A percentile compares a stretch with the other conserved stretches of the same genome.
Conservation (phyloP, 2,329 filamentous ascomycete genomes). For the Dryadomyces quercus-mongolicae region DNA sequence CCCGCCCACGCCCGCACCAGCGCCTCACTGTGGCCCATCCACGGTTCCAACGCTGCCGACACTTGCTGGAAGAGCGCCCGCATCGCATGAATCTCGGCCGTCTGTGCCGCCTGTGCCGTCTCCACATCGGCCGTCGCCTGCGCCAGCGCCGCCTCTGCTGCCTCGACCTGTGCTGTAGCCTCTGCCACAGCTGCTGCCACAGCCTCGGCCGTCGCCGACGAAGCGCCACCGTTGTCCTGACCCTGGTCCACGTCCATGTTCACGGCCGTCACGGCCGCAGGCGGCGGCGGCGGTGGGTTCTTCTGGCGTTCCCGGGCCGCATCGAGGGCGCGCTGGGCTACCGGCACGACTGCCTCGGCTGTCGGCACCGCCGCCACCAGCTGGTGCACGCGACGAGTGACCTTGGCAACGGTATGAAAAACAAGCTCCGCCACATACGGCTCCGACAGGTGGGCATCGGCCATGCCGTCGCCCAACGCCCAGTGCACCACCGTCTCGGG, state of each 20-base stretch:
- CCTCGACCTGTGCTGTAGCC: slow-evolving; percentile 6
- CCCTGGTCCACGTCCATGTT: slow-evolving; percentile 27
- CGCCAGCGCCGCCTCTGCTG: slow-evolving; percentile 20
- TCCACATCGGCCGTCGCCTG: slow-evolving; percentile 10
- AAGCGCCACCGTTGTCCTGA: background rate
- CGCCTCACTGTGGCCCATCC: slow-evolving; percentile 46
- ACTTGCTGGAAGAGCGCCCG: slow-evolving; percentile 69
- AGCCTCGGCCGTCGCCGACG: slow-evolving; percentile 24
- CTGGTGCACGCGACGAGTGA: slow-evolving; percentile 74
- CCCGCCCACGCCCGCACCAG: slow-evolving; percentile 69
- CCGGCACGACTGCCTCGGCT: slow-evolving; percentile 18
- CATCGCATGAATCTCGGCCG: slow-evolving; percentile 61
- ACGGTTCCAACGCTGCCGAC: slow-evolving; percentile 62
- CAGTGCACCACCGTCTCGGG: slow-evolving; percentile 80
- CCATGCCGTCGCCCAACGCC: slow-evolving; percentile 42
- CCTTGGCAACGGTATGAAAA: slow-evolving; percentile 77
- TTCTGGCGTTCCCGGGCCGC: slow-evolving; percentile 29
- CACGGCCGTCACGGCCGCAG: slow-evolving; percentile 15
- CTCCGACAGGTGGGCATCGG: slow-evolving; percentile 54
- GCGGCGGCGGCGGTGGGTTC: slow-evolving; percentile 10
- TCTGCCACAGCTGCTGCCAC: slow-evolving; percentile 25
- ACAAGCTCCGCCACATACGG: slow-evolving; percentile 83
- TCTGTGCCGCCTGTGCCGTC: slow-evolving; percentile 49
- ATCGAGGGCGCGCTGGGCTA: slow-evolving; percentile 11
- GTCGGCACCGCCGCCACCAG: slow-evolving; percentile 39